Percentiles rank a stretch among this genome's conserved stretches.
Evolutionary conservation across 2,329 filamentous ascomycete species (phyloP).

Genomic region (Chaetomium sp.): DNA sequence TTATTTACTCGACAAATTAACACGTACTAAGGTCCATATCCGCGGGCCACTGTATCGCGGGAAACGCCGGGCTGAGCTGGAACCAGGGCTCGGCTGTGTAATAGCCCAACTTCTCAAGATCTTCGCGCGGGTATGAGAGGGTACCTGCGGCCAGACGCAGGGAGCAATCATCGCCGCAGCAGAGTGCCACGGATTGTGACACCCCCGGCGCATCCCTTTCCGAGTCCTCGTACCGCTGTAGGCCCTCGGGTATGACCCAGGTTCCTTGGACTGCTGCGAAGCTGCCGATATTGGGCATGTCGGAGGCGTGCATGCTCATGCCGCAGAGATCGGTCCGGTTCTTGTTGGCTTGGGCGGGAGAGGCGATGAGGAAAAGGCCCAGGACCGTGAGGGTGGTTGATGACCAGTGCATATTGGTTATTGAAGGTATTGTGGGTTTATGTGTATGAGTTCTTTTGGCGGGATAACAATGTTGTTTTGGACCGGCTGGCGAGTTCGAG

Average conservation of each 20-base stretch:
- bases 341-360: neutral
- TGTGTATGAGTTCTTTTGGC: no score
- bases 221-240: neutral
- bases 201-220: neutral
- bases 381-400: neutral
- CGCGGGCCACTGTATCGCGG: accelerated
- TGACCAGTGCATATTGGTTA: no score
- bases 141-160: neutral
- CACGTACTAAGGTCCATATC: neutral
- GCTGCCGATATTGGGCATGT: constrained; percentile 1
- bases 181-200: neutral
- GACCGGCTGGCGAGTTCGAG: no score
- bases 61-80: neutral
- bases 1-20: neutral
- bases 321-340: constrained; percentile 5
- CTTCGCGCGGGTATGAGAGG: neutral
- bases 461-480: no score
- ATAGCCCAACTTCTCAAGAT: no score
- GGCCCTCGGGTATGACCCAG: neutral
- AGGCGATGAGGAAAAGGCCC: neutral
- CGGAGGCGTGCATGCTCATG: constrained; percentile 3
- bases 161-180: constrained; percentile 12
- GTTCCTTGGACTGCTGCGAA: constrained; percentile 1
- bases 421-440: no score
- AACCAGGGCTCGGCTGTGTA: neutral